A percentile compares a stretch with the other conserved stretches of the same genome.
Evolutionary conservation across 2,329 filamentous ascomycete genomes (phyloP).

Genomic region (Cladorrhinum sp.): DNA sequence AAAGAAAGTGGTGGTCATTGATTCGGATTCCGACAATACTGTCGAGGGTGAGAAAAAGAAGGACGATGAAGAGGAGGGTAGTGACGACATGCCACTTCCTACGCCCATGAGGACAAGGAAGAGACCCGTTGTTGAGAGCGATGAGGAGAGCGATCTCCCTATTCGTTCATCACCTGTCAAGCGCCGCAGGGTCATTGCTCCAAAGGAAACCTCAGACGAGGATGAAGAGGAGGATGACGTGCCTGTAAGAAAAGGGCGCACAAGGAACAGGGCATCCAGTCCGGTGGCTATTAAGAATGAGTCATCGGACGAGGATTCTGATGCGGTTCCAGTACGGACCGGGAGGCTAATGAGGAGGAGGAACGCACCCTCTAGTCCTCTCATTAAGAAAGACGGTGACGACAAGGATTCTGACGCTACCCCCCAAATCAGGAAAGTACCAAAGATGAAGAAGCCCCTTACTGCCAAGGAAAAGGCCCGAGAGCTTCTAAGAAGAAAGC

Average conservation of each 20-base stretch:
- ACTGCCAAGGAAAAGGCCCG: constrained; percentile 29
- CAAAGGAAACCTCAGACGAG: constrained; percentile 17
- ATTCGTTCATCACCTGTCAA: constrained; percentile 11
- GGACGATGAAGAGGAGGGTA: constrained; percentile 1
- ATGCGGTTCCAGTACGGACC: not conserved
- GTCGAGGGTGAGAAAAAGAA: constrained; percentile 4
- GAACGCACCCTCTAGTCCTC: not conserved
- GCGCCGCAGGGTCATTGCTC: not conserved
- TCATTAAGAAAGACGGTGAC: not conserved
- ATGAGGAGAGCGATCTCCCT: constrained; percentile 19
- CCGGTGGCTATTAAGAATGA: not conserved
- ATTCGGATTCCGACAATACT: not conserved
- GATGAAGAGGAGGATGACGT: constrained; percentile 13
- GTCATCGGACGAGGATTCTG: not conserved
- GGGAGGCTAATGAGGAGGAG: not conserved
- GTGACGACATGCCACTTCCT: not conserved
- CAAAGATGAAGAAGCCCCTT: constrained; percentile 13
- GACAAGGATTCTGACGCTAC: not conserved
- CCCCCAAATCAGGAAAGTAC: not conserved
- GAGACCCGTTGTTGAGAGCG: constrained; percentile 11
- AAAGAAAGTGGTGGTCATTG: not conserved
- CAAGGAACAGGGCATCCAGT: not conserved
- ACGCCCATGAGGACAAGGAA: not conserved
- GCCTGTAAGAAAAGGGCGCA: not conserved
- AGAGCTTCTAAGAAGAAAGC: constrained; percentile 31